Conservation (phyloP, 1,139 yeast species). For the Suhomyces bokatorum region DNA sequence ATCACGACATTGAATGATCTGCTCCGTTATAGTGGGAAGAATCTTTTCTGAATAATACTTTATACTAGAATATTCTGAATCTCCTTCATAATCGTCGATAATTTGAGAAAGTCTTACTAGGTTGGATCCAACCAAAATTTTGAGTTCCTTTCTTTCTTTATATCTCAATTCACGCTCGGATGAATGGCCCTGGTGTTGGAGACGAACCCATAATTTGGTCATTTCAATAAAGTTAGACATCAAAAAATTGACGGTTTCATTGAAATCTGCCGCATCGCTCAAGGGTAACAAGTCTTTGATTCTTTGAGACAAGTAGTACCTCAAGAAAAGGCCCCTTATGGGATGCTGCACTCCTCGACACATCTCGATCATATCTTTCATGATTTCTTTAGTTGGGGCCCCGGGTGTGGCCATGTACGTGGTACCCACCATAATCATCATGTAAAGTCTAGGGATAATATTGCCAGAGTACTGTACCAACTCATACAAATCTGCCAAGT, state of each 20-base stretch:
- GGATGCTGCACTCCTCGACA: slow-evolving; percentile 98
- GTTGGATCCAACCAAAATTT: slow-evolving; percentile 90
- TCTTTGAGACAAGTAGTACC: slow-evolving; percentile 86
- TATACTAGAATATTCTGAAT: slow-evolving; percentile 28
- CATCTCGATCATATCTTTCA: slow-evolving; percentile 98
- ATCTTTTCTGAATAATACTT: slow-evolving; percentile 61
- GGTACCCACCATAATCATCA: slow-evolving; percentile 95
- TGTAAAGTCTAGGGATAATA: slow-evolving; percentile 84
- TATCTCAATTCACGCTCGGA: slow-evolving; percentile 75
- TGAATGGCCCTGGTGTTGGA: slow-evolving; percentile 94
- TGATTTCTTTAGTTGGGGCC: slow-evolving; percentile 81
- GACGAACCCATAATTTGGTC: slow-evolving; percentile 96
- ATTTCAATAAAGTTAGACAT: slow-evolving; percentile 89
- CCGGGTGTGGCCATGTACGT: slow-evolving; percentile 77
- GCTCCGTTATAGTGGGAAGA: slow-evolving; percentile 82
- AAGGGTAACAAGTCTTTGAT: slow-evolving; percentile 70
- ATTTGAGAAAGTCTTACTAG: slow-evolving; percentile 86
- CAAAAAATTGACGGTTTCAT: slow-evolving; percentile 71
- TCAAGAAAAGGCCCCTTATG: slow-evolving; percentile 79
- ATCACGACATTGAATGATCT: slow-evolving; percentile 89
- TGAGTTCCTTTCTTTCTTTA: slow-evolving; percentile 82
- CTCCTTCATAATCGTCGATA: slow-evolving; percentile 62
- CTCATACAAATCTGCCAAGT: slow-evolving; percentile 88
- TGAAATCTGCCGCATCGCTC: slow-evolving; percentile 46
- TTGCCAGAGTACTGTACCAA: slow-evolving; percentile 95